Base-by-base conservation (phyloP, 129 eudicot genomes). In the Flaveria bidentis region DNA sequence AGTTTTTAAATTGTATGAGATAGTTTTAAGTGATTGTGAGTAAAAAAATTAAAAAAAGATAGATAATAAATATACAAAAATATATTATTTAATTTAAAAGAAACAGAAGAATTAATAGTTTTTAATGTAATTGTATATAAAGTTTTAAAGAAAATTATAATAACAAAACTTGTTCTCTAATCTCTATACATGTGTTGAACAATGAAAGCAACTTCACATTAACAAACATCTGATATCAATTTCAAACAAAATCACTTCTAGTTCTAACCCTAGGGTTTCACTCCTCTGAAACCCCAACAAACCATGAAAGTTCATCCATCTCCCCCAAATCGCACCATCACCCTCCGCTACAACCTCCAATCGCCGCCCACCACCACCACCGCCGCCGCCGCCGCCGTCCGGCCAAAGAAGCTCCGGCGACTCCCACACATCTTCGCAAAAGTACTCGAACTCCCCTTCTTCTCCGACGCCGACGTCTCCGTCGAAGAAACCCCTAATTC, bases 371-470 rank as follows among this genome's bases (percentile, higher is more conserved):
- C 50, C 50, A 12, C 41, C 73, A 5, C 26, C 30, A 12, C 73
- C 39, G 2, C 26, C 30, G 2, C 46, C 70, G 49, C 23, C 49
- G 4, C n/a, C 7, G 36, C 6, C 15, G 13, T 17, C 64, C 49
- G 76, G 39, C 64, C 52, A 11, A 91, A 88, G 82, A 91, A 86
- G 83, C 95, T 91, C 65, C 86, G 88, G 8, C 84, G 97, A 18
- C 90, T 91, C 72, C 97, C 95, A 0, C 97, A 91, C 86, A 88
- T 91, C 77, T 91, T 91, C 88, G 87, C 89, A 4, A 91, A 88
- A 80, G 95, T 88, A 20, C 90, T 91, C 26, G 97, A 86, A 5
- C 70, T 64, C 1, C 97, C 97, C 2, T 91, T 91, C 53, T 84
- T 77, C 72, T 85, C 92, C 17, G 95, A 88, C 75, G 86, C 92